Evolutionary conservation across 345 rosid species (phyloP), one percentile per base, ranked within the genome.

Genomic region (Melastoma malabathricum): DNA sequence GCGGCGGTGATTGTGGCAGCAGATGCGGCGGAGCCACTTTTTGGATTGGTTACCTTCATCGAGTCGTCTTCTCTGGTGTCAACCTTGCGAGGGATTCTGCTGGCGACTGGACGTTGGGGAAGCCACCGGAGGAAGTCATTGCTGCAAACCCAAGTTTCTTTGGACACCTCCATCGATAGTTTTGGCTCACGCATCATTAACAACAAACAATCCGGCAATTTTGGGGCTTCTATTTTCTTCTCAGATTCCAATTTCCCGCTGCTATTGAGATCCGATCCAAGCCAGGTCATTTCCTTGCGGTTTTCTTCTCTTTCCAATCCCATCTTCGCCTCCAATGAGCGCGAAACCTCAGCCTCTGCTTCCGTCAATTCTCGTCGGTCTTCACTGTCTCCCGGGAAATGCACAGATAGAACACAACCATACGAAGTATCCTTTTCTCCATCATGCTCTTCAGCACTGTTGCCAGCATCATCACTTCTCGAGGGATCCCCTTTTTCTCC

Each of bases 161-260:
- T 83, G 9, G 96, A 90, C 31, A 90, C 98, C 75, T 90, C 98
- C 98, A 83, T 86, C 4, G 94, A 90, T 45, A 86, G 80, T 79
- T 90, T 90, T 48, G 98, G 94, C 59, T 90, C 98, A 18, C 94
- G 77, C 98, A 90, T 90, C 98, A 90, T 90, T 17, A 86, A 58
- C 55, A 83, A 55, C 49, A 86, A 55, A 63, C 98, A 90, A 53
- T 90, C 98, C 51, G 98, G 98, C 54, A 90, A 64, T 62, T 61
- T 18, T 34, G 51, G 38, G 38, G 31, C 38, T 31, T 31, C 38
- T 31, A 5, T 7, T 31, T 68, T 14, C 51, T 31, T 52, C 63
- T 69, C 67, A 61, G 72, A 66, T 70, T 74, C 38, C 67, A 64
- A 64, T 48, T 44, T 19, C 48, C 23, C 22, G 47, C 19, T 54